Evolutionary conservation across 2,329 filamentous ascomycete species (phyloP), one percentile per base, ranked within the genome.

Genomic region (Aspergillus chevalieri): DNA sequence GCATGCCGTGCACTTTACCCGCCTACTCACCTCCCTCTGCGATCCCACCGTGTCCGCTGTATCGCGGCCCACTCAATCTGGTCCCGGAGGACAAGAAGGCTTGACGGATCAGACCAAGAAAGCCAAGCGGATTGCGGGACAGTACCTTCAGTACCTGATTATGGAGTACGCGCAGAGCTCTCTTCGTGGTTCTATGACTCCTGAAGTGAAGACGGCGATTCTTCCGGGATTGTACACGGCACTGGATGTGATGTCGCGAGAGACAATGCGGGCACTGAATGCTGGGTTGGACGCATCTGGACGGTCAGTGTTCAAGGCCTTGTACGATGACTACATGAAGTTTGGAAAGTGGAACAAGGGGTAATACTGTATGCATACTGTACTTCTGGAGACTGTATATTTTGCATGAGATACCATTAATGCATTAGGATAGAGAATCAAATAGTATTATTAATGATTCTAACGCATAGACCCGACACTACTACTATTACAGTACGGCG

Each of bases 71-170:
- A 58, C 58, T 6, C 64, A 65, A 22, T 52, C 58, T 4, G 60
- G 63, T 3, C 38, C 17, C 6, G 56, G 61, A 15, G 70, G 72
- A 6, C 68, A 68, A 43, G 70, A 74, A 57, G 70, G 69, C 1
- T 74, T 85, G 22, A 78, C 77, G 22, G 82, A 85, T 53, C 76
- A 80, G 50, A 78, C 79, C 10, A 81, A 81, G 57, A 79, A 78
- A 49, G 79, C 80, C 6, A 77, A 79, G 55, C 75, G 77, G 26
- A 75, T 79, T 48, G 77, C 80, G 0, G 79, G 79, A 0, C 76
- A 81, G 55, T 79, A 81, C 59, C 65, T 83, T 12, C 78, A 78
- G 52, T 78, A 80, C 44, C 64, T 84, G 15, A 67, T 85, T 3
- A 77, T 78, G 60, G 73, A 78, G 33, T 85, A 81, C 60, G 78